Base-by-base conservation (phyloP, 2,329 filamentous ascomycete genomes). In the Didymella pomorum region DNA sequence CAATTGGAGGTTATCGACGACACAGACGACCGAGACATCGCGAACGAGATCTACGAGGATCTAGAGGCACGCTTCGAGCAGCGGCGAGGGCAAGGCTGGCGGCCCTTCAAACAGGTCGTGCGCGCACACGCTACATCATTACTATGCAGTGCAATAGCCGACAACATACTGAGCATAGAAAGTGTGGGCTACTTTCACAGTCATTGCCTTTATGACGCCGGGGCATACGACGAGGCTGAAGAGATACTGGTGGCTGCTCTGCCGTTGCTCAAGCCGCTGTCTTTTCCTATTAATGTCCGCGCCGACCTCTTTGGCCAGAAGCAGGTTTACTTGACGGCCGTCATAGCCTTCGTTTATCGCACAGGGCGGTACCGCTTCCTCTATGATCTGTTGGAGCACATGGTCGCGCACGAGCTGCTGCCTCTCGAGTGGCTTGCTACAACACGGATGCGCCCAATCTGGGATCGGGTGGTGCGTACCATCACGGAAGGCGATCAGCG, bases 381-480 rank as follows among this genome's bases (percentile, higher is more conserved):
- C 4, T 78, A 73, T 55, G 71, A 75, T n/a, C 44, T 72, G 3
- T 56, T 78, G 2, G 69, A 71, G 42, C 66, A 69, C 33, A 68
- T 78, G 68, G 58, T 79, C 16, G 69, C 68, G 11, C 62, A 73
- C 43, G 71, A 75, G 33, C 65, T 73, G 12, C 51, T 78, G 10
- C 75, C 75, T 3, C 49, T 78, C 10, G 76, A 77, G 51, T 79
- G 77, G 77, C 60, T 78, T 16, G 76, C 76, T 2, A 77, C 76
- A 2, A 64, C 69, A 31, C 63, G 60, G 16, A 74, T 78, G 71
- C 73, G 68, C 14, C 67, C 69, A 4, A 42, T 78, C 4, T 79
- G 73, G 72, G 74, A 70, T 29, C 69, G 68, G 35, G 51, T 78
- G 3, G 68, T 78, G 11, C 70, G 69, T 35, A 67, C 67, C 7